Percentiles rank a stretch among this genome's conserved stretches.
Conservation (phyloP, 768 basidiomycete genomes). For the Fomitopsis serialis region DNA sequence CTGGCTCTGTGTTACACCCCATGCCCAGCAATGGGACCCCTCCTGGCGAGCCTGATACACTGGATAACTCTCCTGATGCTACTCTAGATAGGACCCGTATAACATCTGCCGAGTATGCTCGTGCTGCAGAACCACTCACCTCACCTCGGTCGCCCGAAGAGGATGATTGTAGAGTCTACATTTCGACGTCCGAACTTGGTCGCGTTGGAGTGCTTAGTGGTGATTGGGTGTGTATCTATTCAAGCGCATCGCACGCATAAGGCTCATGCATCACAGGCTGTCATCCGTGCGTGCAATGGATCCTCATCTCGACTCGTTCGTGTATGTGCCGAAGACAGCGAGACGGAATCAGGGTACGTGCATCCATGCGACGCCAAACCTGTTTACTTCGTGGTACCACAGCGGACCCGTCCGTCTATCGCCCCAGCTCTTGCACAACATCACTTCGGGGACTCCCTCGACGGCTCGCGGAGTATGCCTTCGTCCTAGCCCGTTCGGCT, state of each 20-base stretch:
- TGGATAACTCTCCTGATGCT: neutral
- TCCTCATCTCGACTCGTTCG: slow-evolving; percentile 48
- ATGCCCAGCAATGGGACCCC: neutral
- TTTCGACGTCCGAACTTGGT: slow-evolving; percentile 59
- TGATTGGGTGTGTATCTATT: slow-evolving; percentile 59
- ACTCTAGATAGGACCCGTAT: neutral
- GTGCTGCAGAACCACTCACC: slow-evolving; percentile 26
- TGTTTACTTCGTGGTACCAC: neutral
- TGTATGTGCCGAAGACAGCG: slow-evolving; percentile 45
- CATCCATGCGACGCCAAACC: neutral
- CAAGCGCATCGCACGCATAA: neutral
- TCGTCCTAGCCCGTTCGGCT: slow-evolving; percentile 59
- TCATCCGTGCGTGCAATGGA: slow-evolving; percentile 35
- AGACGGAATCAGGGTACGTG: slow-evolving; percentile 33
- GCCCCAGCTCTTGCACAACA: slow-evolving; percentile 15
- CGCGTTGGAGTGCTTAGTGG: slow-evolving; percentile 63
- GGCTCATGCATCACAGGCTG: slow-evolving; percentile 36
- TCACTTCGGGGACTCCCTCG: neutral
- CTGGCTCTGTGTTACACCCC: slow-evolving; percentile 36
- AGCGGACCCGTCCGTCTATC: slow-evolving; percentile 9
- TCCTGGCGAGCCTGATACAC: neutral
- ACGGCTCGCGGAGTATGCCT: slow-evolving; percentile 4
- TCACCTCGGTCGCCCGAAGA: slow-evolving; percentile 27
- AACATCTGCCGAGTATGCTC: slow-evolving; percentile 7
- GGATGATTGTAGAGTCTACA: slow-evolving; percentile 55